Evolutionary conservation across 164 flowering plant genomes (phyloP), one percentile per base, ranked within the genome.

Genomic region (Liquidambar formosana): DNA sequence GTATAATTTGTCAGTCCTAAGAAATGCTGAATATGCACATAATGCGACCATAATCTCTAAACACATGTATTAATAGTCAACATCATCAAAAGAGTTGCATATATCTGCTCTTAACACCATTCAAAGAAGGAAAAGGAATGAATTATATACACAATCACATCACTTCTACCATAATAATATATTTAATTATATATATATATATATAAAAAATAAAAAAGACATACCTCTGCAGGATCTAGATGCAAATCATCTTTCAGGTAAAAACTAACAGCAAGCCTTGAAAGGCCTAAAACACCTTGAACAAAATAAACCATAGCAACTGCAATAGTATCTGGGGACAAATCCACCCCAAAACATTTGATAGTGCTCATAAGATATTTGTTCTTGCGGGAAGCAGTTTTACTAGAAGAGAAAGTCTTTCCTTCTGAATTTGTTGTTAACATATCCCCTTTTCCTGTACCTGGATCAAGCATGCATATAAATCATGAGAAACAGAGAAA

Each of bases 261-360:
- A 78, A 96, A 96, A 79, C 87, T 91, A 57, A 96, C 99, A 51
- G 97, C 99, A 73, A 96, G 96, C 80, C 98, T 88, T n/a, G 99
- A 73, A 57, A 96, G 95, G 61, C 98, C 97, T 71, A 96, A 78
- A 78, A 96, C 99, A 67, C 99, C 99, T 83, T 96, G 99, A 38
- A 96, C 99, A 85, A 96, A 96, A 77, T 96, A 96, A 46, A 96
- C 99, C 99, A 93, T 96, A 1, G 99, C 93, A 73, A 96, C 92
- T 2, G 99, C 99, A 74, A 93, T 72, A 71, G 79, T 96, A 77
- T 96, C 99, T 63, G 99, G 97, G 44, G 96, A 85, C 75, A 93
- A 70, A 6, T 96, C 99, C 70, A 93, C 96, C 45, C 99, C 98
- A 74, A 90, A 90, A 59, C 70, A 80, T 71, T 74, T 91, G 51